Conservation (phyloP, 257 asterid genomes). For the Vinca minor region DNA sequence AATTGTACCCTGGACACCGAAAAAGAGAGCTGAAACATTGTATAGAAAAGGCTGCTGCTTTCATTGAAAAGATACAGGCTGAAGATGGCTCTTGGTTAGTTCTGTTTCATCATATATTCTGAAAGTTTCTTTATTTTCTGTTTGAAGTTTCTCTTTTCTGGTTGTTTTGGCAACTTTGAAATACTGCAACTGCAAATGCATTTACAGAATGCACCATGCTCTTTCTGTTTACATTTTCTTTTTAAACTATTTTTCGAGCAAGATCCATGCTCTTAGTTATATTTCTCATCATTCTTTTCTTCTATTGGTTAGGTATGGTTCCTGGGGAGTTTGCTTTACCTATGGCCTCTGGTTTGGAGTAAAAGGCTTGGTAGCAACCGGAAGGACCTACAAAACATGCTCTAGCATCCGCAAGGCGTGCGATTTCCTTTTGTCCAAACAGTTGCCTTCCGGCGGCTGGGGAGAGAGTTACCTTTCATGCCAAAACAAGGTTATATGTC, state of each 20-base stretch:
- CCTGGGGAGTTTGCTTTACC: slow-evolving; percentile 96
- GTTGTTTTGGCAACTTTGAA: too few species aligned
- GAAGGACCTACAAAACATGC: slow-evolving; percentile 52
- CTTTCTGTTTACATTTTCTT: too few species aligned
- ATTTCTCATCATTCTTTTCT: too few species aligned
- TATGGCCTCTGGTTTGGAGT: slow-evolving; percentile 94
- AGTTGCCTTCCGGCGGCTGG: slow-evolving; percentile 93
- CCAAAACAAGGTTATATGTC: slow-evolving; percentile 63
- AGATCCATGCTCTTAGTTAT: too few species aligned
- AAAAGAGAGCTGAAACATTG: slow-evolving; percentile 58
- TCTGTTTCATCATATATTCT: not conserved
- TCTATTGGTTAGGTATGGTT: slow-evolving; percentile 99
- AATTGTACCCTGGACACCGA: slow-evolving; percentile 79
- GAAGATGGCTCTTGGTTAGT: slow-evolving; percentile 94
- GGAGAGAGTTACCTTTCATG: slow-evolving; percentile 97
- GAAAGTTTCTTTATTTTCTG: not conserved
- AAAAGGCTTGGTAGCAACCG: slow-evolving; percentile 78
- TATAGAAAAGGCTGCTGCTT: slow-evolving; percentile 57
- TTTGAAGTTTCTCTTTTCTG: too few species aligned
- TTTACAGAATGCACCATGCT: too few species aligned
- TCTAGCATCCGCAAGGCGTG: slow-evolving; percentile 74
- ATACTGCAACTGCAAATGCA: too few species aligned
- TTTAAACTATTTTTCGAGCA: too few species aligned
- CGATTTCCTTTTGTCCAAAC: slow-evolving; percentile 79
- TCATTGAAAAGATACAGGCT: slow-evolving; percentile 67